A percentile compares a stretch with the other conserved stretches of the same genome.
Evolutionary conservation across 2,329 filamentous ascomycete genomes (phyloP).

Genomic region (Dactylellina cionopaga): DNA sequence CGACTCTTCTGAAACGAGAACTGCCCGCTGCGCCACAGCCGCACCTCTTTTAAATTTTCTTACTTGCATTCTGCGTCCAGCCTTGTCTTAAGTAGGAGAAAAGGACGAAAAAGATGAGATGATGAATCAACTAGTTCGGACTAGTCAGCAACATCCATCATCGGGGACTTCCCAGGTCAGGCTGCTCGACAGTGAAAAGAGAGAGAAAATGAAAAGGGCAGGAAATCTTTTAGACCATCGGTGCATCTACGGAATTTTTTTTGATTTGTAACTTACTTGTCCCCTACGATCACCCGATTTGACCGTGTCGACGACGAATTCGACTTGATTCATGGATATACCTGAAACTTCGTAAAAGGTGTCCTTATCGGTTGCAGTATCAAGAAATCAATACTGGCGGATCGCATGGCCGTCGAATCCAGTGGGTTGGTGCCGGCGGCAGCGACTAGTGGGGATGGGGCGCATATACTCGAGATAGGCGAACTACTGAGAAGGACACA

Average conservation of each 20-base stretch:
- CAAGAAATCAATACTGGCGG: constrained; percentile 24
- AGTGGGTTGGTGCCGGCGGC: constrained; percentile 50
- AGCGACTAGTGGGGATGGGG: constrained; percentile 34
- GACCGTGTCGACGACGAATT: constrained; percentile 25
- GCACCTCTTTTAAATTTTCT: constrained; percentile 21
- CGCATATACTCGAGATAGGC: constrained; percentile 41
- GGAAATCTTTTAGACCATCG: background rate
- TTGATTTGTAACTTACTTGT: constrained; percentile 8
- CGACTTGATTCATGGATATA: constrained; percentile 36
- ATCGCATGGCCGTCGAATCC: constrained; percentile 44
- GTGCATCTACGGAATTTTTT: constrained; percentile 19
- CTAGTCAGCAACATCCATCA: too few relatives aligned
- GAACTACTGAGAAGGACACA: constrained; percentile 15
- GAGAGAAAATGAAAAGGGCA: background rate
- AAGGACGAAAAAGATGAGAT: background rate
- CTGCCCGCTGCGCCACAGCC: constrained; percentile 42
- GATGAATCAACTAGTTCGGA: too few relatives aligned
- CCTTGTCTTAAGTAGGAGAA: constrained; percentile 17
- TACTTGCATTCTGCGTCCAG: constrained; percentile 20
- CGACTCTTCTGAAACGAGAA: background rate
- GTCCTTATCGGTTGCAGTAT: constrained; percentile 49
- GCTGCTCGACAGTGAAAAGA: too few relatives aligned
- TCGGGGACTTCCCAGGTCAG: too few relatives aligned
- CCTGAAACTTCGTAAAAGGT: constrained; percentile 47
- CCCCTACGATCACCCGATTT: constrained; percentile 12